Evolutionary conservation across 2,329 filamentous ascomycete genomes (phyloP).

Genomic region (Aureobasidium namibiae): DNA sequence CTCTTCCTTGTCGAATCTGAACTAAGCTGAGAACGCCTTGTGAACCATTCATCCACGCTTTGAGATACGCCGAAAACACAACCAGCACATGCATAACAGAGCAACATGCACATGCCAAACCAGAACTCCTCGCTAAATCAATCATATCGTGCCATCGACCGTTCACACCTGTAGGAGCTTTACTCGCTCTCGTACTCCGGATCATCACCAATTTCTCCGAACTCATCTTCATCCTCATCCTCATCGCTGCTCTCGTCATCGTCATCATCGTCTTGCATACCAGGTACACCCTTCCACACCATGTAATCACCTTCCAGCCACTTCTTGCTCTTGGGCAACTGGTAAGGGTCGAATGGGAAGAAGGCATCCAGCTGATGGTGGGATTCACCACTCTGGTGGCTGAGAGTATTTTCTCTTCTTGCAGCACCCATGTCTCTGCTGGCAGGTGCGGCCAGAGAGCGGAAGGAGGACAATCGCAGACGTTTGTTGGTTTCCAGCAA

Average conservation of each 20-base stretch:
- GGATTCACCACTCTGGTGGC: conserved; percentile 57
- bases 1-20: not conserved
- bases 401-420: conserved; percentile 47
- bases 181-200: conserved; percentile 9
- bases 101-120: conserved; percentile 3
- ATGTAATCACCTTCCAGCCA: conserved; percentile 86
- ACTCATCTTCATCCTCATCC: conserved; percentile 34
- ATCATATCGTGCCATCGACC: not conserved
- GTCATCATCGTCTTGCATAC: conserved; percentile 46
- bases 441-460: conserved; percentile 38
- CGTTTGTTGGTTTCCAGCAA: conserved; percentile 89
- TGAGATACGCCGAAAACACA: not conserved
- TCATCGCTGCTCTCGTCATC: conserved; percentile 34
- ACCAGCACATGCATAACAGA: not conserved
- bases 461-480: conserved; percentile 57
- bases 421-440: conserved; percentile 36
- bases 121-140: conserved; percentile 9
- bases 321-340: conserved; percentile 73
- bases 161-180: not conserved
- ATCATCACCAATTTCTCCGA: conserved; percentile 35
- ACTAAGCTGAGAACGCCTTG: not conserved
- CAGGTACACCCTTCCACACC: conserved; percentile 67
- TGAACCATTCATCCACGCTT: not conserved
- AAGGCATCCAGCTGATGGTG: conserved; percentile 85
- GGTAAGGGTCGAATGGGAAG: conserved; percentile 96